Base-by-base conservation (phyloP, 2,329 filamentous ascomycete species). In the Fusarium heterosporum region DNA sequence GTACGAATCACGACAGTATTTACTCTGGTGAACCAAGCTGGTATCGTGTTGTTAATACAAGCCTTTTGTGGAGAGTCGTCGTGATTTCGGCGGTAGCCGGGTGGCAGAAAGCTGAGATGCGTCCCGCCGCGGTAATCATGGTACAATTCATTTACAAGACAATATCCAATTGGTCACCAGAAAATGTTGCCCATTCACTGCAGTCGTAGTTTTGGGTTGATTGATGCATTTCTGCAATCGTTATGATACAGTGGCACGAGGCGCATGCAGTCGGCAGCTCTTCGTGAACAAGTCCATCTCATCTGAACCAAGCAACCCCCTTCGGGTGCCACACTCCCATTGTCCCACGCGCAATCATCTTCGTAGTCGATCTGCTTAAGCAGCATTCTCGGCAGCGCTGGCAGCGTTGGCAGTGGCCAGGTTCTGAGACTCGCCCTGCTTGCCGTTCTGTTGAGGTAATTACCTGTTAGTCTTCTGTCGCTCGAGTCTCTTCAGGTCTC, bases 381-480 rank as follows among this genome's bases (percentile, higher is more conserved):
- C 77, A 61, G 80, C 76, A 61, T 76, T 72, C 72, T 81, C 75
- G 61, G 76, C 75, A 69, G 76, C 76, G 69, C 73, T 74, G 64
- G 78, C 74, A 52, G 78, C 75, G 77, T 87, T 87, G 75, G 85
- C 86, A 40, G 84, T 79, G 53, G 80, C 87, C 72, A 97, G 83
- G 78, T 85, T 88, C 87, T 92, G 92, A 77, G 84, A 73, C 46
- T 98, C 95, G 79, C 93, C 91, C 85, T 96, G 93, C 89, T 97
- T 97, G 86, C 96, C 96, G 84, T 93, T 93, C 96, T 98, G 81
- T 75, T 77, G 74, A 76, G 77, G 71, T 76, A 71, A 77, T 75
- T 75, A 72, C 69, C 64, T 61, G 68, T 76, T 69, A 73, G 72
- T 70, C 54, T 52, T 38, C 34, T 41, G 29, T 61, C 53, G 50